phyloP scores from a whole-genome alignment of 768 basidiomycete genomes.

The Clathrus columnatus region DNA sequence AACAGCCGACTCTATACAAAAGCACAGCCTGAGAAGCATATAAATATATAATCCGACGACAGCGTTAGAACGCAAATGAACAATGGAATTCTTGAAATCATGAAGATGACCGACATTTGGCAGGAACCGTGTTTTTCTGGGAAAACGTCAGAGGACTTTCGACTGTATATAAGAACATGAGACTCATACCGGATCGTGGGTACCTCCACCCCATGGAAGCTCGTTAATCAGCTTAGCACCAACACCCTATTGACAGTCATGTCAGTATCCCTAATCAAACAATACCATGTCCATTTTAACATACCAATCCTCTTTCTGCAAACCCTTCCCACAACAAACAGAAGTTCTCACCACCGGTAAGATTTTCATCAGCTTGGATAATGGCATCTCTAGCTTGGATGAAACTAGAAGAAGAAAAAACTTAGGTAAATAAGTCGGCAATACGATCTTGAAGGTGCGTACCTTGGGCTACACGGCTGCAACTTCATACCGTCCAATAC shows the following conservation, averaged over 20 bases:
- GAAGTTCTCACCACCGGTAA: conserved; percentile 90
- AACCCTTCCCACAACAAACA: conserved; percentile 87
- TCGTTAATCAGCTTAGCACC: neutral
- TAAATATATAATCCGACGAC: too few species aligned
- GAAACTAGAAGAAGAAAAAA: conserved; percentile 34
- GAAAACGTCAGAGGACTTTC: neutral
- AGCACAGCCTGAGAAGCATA: too few species aligned
- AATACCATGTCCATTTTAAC: neutral
- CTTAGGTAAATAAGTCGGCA: neutral
- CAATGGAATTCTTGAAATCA: too few species aligned
- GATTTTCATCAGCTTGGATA: conserved; percentile 79
- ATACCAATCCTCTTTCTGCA: conserved; percentile 58
- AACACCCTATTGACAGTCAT: neutral
- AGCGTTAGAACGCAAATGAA: too few species aligned
- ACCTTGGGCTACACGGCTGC: conserved; percentile 77
- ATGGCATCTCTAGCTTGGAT: conserved; percentile 86
- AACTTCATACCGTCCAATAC: conserved; percentile 92
- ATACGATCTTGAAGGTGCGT: neutral
- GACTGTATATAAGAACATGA: neutral
- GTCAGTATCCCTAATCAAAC: neutral
- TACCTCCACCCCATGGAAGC: neutral
- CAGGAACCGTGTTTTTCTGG: neutral
- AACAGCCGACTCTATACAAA: too few species aligned
- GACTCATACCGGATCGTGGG: neutral
- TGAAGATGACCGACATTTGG: neutral